phyloP scores from a whole-genome alignment of 257 asterid genomes.

The Craterostigma plantagineum region DNA sequence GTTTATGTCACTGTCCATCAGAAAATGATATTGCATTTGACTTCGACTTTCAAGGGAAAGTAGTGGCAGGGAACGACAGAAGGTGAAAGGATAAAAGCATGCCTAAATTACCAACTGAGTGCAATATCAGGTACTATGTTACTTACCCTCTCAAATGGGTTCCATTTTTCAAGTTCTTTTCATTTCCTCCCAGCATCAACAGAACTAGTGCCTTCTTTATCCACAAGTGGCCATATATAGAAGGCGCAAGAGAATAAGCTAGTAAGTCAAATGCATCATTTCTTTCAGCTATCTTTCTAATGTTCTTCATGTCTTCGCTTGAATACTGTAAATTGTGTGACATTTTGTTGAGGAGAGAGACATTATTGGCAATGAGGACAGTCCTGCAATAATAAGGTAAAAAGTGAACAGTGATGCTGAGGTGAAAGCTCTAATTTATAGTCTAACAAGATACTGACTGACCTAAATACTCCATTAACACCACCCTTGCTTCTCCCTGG shows the following conservation, averaged over 20 bases:
- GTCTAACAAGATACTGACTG: background rate
- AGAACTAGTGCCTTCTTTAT: constrained; percentile 84
- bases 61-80: constrained; percentile 5
- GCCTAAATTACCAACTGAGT: background rate
- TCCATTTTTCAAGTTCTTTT: constrained; percentile 88
- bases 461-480: constrained; percentile 97
- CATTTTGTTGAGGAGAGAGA: constrained; percentile 76
- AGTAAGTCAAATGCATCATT: constrained; percentile 71
- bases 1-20: constrained; percentile 64
- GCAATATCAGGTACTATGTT: background rate
- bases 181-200: constrained; percentile 93
- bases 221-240: constrained; percentile 88
- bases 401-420: background rate
- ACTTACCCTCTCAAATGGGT: constrained; percentile 94
- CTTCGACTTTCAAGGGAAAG: background rate
- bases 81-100: background rate
- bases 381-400: constrained; percentile 39
- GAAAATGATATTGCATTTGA: too few species aligned
- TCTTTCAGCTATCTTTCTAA: constrained; percentile 51
- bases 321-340: constrained; percentile 57
- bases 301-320: constrained; percentile 57
- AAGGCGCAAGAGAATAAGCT: constrained; percentile 88
- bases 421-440: background rate
- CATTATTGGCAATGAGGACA: constrained; percentile 77
- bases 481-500: constrained; percentile 84